Conservation (phyloP, 257 asterid species). For the Prunella vulgaris region DNA sequence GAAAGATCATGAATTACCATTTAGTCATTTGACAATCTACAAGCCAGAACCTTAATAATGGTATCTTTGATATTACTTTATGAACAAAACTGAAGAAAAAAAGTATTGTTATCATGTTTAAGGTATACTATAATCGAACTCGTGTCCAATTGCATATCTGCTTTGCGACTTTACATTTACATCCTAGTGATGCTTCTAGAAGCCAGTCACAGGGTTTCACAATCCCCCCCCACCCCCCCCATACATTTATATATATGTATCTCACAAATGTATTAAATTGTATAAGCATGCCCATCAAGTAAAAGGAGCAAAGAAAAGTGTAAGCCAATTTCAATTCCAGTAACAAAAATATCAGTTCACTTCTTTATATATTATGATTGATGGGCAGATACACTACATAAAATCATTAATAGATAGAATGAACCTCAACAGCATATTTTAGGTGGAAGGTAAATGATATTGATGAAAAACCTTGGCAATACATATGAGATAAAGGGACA, state of each 20-base stretch:
- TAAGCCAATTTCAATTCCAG: not conserved
- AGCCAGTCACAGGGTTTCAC: not conserved
- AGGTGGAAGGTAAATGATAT: slow-evolving; percentile 11
- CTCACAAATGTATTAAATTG: not conserved
- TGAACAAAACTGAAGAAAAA: not conserved
- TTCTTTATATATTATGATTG: not conserved
- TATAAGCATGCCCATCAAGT: not conserved
- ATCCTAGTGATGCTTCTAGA: slow-evolving; percentile 7
- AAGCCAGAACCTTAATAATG: not conserved
- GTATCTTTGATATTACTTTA: not conserved
- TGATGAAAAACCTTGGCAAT: slow-evolving; percentile 10
- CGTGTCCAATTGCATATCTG: not conserved
- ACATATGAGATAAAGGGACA: slow-evolving; percentile 2
- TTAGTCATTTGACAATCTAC: not conserved
- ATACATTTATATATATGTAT: not conserved
- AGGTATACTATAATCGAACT: not conserved
- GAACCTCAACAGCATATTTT: slow-evolving; percentile 11
- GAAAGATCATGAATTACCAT: slow-evolving; percentile 9
- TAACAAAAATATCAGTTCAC: slow-evolving; percentile 18
- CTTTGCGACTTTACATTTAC: not conserved
- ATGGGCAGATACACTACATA: not conserved
- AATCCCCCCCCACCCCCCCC: too few relatives aligned
- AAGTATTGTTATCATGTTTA: not conserved
- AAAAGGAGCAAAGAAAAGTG: not conserved
- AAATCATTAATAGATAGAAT: not conserved